Base-by-base conservation (phyloP, 257 asterid species). In the Solanum gracilifrons region DNA sequence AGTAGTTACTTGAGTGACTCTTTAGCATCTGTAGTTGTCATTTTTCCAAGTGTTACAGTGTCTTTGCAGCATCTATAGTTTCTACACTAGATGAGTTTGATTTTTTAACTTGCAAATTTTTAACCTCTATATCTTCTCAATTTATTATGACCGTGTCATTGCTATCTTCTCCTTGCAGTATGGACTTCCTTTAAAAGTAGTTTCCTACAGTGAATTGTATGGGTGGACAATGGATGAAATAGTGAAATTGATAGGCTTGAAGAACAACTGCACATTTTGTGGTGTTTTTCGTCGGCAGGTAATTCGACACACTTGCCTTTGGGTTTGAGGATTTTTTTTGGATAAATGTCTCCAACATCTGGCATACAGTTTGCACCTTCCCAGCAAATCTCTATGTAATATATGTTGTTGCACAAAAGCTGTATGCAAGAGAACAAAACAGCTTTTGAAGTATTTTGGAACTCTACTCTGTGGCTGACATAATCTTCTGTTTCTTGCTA, bases 151-250 rank as follows among this genome's bases (percentile, higher is more conserved):
- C 55, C 16, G 46, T 48, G 55, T 27, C 66, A 27, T 72, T 86
- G 84, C 51, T 36, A 60, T 60, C 85, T 79, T 43, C 79, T 31
- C 46, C 51, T 55, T 69, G 83, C 97, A 97, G 99, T 97, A 97
- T 89, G 99, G 99, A 68, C 96, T 97, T 82, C 98, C 98, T 27
- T 95, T 97, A 68, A 95, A 97, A 93, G 98, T 97, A 3, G 96
- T 97, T 87, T 97, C 99, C 32, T 97, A 97, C 90, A 95, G 95
- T 89, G 98, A 97, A 5, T 89, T 97, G 87, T 97, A 95, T 82
- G 99, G 99, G 35, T 97, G 99, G 99, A 97, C 99, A 82, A 97
- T 97, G 99, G 99, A 97, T 91, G 99, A 97, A 90, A 97, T 97
- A 85, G 99, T 95, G 90, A 95, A 97, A 96, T 92, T 93, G 88